Evolutionary conservation across 2,329 filamentous ascomycete genomes (phyloP).

Genomic region (Colletotrichum navitas): DNA sequence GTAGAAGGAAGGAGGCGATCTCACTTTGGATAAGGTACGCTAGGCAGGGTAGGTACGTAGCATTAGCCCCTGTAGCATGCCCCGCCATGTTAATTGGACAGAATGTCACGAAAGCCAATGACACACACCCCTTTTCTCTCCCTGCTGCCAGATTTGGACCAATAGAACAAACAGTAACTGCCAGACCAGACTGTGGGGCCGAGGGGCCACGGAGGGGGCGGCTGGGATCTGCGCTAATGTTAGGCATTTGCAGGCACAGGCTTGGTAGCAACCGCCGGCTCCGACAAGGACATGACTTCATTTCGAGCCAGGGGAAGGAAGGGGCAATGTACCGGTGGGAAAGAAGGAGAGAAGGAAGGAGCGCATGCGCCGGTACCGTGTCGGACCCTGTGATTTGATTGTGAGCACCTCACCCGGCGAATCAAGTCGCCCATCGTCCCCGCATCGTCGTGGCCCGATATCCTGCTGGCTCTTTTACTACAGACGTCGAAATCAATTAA

Average conservation of each 20-base stretch:
- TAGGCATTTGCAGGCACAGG: conserved; percentile 23
- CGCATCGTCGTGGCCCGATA: conserved; percentile 10
- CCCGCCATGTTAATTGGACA: background rate
- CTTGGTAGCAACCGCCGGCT: conserved; percentile 23
- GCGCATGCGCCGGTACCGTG: background rate
- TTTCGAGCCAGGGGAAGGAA: background rate
- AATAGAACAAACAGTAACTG: background rate
- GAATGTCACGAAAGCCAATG: background rate
- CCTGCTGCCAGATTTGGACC: background rate
- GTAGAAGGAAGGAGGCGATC: conserved; percentile 22
- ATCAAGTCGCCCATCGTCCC: conserved; percentile 1
- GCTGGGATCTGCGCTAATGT: conserved; percentile 41
- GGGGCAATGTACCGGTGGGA: background rate
- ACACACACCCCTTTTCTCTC: background rate
- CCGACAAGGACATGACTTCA: conserved; percentile 11
- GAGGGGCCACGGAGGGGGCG: conserved; percentile 8
- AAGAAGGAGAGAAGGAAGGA: background rate
- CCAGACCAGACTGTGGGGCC: background rate
- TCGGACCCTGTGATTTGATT: background rate
- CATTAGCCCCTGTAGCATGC: rapidly evolving
- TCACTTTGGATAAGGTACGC: background rate
- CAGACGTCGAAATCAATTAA: conserved; percentile 16
- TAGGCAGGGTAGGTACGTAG: background rate
- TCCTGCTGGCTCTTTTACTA: conserved; percentile 18
- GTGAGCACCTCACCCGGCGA: background rate